Evolutionary conservation across 192 early-diverging fungal genomes (phyloP), one percentile per base, ranked within the genome.

Genomic region (Backusella tuberculispora): DNA sequence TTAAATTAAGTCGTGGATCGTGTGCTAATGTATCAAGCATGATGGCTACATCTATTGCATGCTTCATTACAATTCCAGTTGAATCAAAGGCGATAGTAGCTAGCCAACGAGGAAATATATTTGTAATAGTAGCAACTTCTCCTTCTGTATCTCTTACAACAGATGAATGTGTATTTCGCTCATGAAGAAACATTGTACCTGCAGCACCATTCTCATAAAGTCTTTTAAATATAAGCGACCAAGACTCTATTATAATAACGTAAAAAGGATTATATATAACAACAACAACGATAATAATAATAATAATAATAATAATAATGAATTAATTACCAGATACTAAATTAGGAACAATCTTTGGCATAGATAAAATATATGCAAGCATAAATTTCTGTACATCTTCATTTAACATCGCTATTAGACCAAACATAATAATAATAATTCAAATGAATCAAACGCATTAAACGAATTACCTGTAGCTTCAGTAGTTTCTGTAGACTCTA

Each of bases 31-130:
- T 78, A 24, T 78, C 73, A 5, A 78, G 37, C 67, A 78, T 74
- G 17, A 78, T 63, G 0, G 77, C 77, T 0, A 78, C 77, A 34
- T 78, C 77, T n/a, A 78, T 45, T 0, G 77, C 77, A 71, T 78
- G 77, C 9, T 74, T 74, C 67, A 78, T 78, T 1, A 78, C 42
- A 8, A 74, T 7, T 3, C 73, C 67, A 41, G 41, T 50, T 19
- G 72, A n/a, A 65, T 40, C 63, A 50, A 78, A 74, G 8, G 77
- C 77, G 12, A 78, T 73, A 13, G 42, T 69, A 8, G 68, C 45
- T 6, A 78, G 47, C 77, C 77, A 78, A 17, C 24, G 21, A 12
- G 77, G 77, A 69, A 78, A 74, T 1, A 73, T 8, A 19, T 40
- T 63, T n/a, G 45, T n/a, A 7, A 77, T 15, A 45, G 19, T 44